Base-by-base conservation (phyloP, 2,329 filamentous ascomycete genomes). In the Diaporthe humulicola region DNA sequence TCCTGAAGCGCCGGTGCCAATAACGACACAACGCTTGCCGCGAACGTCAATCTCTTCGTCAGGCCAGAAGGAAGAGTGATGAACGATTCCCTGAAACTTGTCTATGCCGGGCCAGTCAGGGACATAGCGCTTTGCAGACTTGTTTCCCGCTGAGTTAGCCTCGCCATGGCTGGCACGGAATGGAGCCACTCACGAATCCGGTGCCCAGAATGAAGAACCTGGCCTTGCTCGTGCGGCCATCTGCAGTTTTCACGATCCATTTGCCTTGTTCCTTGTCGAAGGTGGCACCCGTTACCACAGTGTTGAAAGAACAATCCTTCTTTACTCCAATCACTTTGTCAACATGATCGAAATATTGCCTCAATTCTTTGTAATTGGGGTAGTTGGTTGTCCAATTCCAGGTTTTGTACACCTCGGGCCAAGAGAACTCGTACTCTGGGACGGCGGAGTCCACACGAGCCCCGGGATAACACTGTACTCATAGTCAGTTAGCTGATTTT, bases 1-100 rank as follows among this genome's bases (percentile, higher is more conserved):
- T 1, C 91, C 92, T 0, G 90, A 90, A 0, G 91, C 89, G 1
- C 92, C 92, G 0, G 91, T 93, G 17, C 92, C 92, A 45, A 93
- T 89, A 73, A 93, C 87, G 22, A 88, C 91, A 69, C 90, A 87
- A 25, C 87, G 86, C 80, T 93, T 93, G 61, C 87, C 87, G 56
- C 86, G 86, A 38, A 91, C 86, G 70, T 89, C 85, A n/a, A 93
- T 84, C 7, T 88, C 85, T 5, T 87, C 83, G 10, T 90, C 85
- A 1, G 91, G 90, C 91, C 91, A 92, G 80, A 89, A 89, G 1
- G 89, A 90, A 0, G 89, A 89, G 80, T 92, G 90, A 78, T 90
- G 87, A 17, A 92, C 86, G 22, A 86, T 81, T 28, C 92, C 92
- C 73, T 90, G 86, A 85, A 92, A 93, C 38, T 85, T 87, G 28